phyloP scores from a whole-genome alignment of 2,329 filamentous ascomycete genomes.

The Ophiostoma sp. region DNA sequence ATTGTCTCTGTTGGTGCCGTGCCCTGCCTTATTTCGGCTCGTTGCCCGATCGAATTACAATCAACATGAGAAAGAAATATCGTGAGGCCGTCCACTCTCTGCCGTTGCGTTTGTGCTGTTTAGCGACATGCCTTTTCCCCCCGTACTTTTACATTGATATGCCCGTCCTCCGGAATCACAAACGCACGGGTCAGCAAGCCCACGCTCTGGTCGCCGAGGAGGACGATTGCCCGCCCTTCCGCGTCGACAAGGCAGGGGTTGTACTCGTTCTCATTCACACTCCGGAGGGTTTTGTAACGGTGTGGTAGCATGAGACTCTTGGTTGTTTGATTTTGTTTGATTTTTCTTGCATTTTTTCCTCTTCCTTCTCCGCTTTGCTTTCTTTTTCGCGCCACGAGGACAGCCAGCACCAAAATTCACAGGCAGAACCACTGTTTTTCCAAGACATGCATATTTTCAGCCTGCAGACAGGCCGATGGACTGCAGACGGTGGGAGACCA shows the following conservation, averaged over 20 bases:
- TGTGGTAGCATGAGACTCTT: background rate
- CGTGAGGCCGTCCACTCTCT: background rate
- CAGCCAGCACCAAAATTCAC: background rate
- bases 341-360: background rate
- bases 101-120: background rate
- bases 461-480: background rate
- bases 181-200: background rate
- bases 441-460: slow-evolving; percentile 1
- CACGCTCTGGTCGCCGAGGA: background rate
- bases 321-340: background rate
- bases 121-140: background rate
- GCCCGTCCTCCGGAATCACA: background rate
- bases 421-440: background rate
- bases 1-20: background rate
- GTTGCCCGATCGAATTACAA: background rate
- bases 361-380: background rate
- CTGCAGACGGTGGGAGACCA: background rate
- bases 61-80: background rate
- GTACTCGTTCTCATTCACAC: no score
- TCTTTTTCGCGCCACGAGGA: background rate
- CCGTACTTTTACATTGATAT: background rate
- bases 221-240: slow-evolving; percentile 3
- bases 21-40: slow-evolving; percentile 3
- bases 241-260: background rate
- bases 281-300: background rate